Evolutionary conservation across 495 filamentous ascomycete species (phyloP), one percentile per base, ranked within the genome.

Genomic region (Clavariopsis aquatica): DNA sequence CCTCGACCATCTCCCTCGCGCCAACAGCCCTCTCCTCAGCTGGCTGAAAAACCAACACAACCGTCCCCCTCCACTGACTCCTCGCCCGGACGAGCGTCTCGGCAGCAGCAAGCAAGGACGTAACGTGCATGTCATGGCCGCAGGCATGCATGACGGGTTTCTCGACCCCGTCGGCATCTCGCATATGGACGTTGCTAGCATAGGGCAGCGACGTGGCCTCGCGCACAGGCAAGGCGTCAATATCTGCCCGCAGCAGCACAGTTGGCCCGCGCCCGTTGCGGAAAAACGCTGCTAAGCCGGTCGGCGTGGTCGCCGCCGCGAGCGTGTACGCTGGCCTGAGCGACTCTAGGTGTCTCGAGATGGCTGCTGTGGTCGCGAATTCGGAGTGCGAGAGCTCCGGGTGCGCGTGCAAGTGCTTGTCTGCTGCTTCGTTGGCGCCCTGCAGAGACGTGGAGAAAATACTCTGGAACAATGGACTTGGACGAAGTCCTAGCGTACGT

Each of bases 81-180:
- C 73, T 75, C 1, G 79, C 76, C 7, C 64, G 51, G 24, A 72
- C 57, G 17, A 88, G 71, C 0, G 82, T 72, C 34, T 74, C 69
- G 0, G 84, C 79, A 1, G 79, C 77, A 1, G 78, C 84, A 45
- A 88, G 73, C 15, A 88, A 72, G 17, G 67, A 70, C 0, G 81
- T 73, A 12, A 86, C 77, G 68, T 89, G 85, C 65, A 84, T 81
- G 64, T 89, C 87, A 61, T 89, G 86, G 0, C 86, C 86, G 72
- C 85, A 88, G 29, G 87, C 84, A 71, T 88, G 86, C 85, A 87
- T 87, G 0, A 86, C 83, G 0, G 83, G 82, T 46, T 78, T 77
- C 47, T 75, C 72, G 0, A 69, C 57, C 2, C 84, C 85, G 22
- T 81, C 73, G 5, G 62, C 63, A 52, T 78, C 78, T 6, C 71